Evolutionary conservation across 768 basidiomycete genomes (phyloP).

Genomic region (Panaeolus cyanescens): DNA sequence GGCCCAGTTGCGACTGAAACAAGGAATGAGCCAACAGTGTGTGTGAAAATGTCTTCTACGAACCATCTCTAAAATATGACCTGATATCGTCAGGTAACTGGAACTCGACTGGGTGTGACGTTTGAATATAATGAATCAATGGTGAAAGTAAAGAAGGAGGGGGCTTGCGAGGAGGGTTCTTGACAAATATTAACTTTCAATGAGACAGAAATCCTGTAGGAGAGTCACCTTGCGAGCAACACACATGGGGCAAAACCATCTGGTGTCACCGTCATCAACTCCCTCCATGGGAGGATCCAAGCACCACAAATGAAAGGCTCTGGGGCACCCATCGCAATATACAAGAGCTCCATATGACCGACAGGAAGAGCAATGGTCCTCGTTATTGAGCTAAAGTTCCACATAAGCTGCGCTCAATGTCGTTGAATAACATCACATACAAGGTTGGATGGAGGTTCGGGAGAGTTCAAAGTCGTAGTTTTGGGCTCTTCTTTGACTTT

Average conservation of each 20-base stretch:
- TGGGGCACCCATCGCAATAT: slow-evolving; percentile 96
- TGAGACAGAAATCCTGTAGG: slow-evolving; percentile 12
- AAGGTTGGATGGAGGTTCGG: slow-evolving; percentile 45
- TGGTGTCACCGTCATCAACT: slow-evolving; percentile 81
- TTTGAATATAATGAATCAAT: slow-evolving; percentile 70
- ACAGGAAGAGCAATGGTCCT: slow-evolving; percentile 87
- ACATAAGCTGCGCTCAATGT: slow-evolving; percentile 9
- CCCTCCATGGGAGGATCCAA: slow-evolving; percentile 93
- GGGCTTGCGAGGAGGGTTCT: slow-evolving; percentile 73
- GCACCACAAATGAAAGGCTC: slow-evolving; percentile 96
- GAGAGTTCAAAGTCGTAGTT: slow-evolving; percentile 42
- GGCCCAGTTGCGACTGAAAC: slow-evolving; percentile 72
- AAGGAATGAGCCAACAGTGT: slow-evolving; percentile 15
- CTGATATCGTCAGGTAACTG: slow-evolving; percentile 86
- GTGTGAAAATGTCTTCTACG: slow-evolving; percentile 25
- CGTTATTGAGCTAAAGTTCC: slow-evolving; percentile 53
- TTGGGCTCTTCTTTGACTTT: slow-evolving; percentile 58
- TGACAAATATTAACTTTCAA: slow-evolving; percentile 14
- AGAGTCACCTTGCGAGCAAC: slow-evolving; percentile 59
- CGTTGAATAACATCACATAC: slow-evolving; percentile 30
- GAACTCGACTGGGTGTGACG: slow-evolving; percentile 76
- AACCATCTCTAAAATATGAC: slow-evolving; percentile 85
- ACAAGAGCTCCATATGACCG: slow-evolving; percentile 82
- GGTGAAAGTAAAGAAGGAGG: slow-evolving; percentile 69
- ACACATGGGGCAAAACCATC: slow-evolving; percentile 83